Percentiles rank a stretch among this genome's conserved stretches.
Evolutionary conservation across 1,284 basidiomycete species (phyloP).

Genomic region (Trametes hirsuta): DNA sequence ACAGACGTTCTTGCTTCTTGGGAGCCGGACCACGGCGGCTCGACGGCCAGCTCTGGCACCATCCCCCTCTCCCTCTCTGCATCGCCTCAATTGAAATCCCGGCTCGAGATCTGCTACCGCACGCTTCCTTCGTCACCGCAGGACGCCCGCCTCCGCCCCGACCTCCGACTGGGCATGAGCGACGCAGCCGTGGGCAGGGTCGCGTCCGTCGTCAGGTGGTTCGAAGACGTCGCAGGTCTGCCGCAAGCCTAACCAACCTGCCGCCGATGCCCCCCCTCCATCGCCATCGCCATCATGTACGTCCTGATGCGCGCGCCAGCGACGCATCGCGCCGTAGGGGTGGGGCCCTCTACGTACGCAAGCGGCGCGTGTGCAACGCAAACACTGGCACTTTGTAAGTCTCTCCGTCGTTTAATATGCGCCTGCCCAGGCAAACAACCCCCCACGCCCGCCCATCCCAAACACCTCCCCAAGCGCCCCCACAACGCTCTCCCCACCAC

Average conservation of each 20-base stretch:
- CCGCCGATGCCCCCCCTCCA: not conserved
- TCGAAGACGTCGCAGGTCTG: constrained; percentile 66
- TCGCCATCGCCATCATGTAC: no score
- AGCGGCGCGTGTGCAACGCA: no score
- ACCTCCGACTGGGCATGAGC: constrained; percentile 68
- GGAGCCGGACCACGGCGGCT: constrained; percentile 37
- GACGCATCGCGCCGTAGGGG: no score
- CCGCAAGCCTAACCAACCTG: not conserved
- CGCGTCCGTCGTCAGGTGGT: constrained; percentile 67
- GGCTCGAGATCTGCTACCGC: constrained; percentile 71
- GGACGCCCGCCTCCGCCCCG: constrained; percentile 66
- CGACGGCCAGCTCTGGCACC: constrained; percentile 2
- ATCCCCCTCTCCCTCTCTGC: constrained; percentile 56
- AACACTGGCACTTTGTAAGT: no score
- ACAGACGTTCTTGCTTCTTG: constrained; percentile 55
- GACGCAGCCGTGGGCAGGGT: constrained; percentile 72
- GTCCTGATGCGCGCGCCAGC: no score
- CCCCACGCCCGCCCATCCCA: no score
- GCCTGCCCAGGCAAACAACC: no score
- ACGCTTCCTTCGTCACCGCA: constrained; percentile 67
- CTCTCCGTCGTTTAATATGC: no score
- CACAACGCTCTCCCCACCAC: no score
- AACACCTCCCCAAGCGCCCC: no score
- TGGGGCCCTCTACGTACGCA: no score
- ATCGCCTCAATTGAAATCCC: constrained; percentile 63